phyloP scores from a whole-genome alignment of 495 filamentous ascomycete genomes.

The Lophiostoma macrostomum region DNA sequence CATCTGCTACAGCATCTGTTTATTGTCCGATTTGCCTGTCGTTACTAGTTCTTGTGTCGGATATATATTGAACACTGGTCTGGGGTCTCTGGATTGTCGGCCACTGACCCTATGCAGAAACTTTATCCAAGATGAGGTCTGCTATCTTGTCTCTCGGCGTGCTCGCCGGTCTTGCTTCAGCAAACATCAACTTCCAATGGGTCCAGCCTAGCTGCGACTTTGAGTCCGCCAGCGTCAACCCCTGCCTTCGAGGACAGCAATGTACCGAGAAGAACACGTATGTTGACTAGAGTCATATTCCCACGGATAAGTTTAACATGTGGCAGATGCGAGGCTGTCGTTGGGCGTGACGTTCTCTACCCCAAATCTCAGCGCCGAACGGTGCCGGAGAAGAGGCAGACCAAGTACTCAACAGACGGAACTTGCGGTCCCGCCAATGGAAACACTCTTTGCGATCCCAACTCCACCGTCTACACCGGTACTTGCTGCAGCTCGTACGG shows the following conservation, averaged over 20 bases:
- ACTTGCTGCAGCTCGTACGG: slow-evolving; percentile 37
- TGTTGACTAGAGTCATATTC: not conserved
- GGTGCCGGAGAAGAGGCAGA: slow-evolving; percentile 25
- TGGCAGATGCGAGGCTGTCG: slow-evolving; percentile 26
- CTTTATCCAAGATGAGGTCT: slow-evolving; percentile 20
- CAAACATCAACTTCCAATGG: slow-evolving; percentile 32
- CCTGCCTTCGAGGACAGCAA: slow-evolving; percentile 25
- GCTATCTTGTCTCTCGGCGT: slow-evolving; percentile 18
- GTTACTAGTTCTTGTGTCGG: no score
- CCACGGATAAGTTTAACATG: not conserved
- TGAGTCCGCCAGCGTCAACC: not conserved
- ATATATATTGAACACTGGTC: no score
- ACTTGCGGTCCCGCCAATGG: slow-evolving; percentile 37
- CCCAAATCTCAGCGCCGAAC: slow-evolving; percentile 30
- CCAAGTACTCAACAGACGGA: slow-evolving; percentile 38
- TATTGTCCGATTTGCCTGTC: no score
- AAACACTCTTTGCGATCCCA: slow-evolving; percentile 38
- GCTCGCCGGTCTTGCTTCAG: slow-evolving; percentile 24
- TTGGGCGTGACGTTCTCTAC: slow-evolving; percentile 21
- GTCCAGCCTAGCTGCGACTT: slow-evolving; percentile 28
- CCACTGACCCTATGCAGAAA: no score
- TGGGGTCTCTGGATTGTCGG: no score
- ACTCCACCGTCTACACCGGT: slow-evolving; percentile 36
- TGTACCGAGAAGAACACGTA: slow-evolving; percentile 29
- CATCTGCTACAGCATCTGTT: no score